Evolutionary conservation across 1,139 yeast genomes (phyloP).

Genomic region (Geotrichum citri-aurantii): DNA sequence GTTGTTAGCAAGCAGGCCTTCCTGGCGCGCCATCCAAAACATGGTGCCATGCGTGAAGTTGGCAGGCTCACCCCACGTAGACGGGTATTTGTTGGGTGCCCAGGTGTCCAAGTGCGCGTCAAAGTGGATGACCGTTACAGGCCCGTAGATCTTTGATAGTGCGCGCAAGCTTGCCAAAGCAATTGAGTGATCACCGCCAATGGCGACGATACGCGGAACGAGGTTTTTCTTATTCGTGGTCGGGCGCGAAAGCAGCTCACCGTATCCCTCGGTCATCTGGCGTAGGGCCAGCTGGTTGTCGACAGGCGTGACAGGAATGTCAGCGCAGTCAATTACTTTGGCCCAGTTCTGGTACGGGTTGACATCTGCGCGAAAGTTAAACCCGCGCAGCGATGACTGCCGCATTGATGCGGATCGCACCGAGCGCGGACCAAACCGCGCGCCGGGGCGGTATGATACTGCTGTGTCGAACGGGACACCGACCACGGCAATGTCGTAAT

Average conservation of each 20-base stretch:
- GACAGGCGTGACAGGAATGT: constrained; percentile 73
- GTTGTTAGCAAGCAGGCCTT: constrained; percentile 51
- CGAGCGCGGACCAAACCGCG: constrained; percentile 76
- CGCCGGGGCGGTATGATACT: constrained; percentile 66
- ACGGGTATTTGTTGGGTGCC: constrained; percentile 61
- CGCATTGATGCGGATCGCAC: constrained; percentile 69
- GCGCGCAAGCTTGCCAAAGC: constrained; percentile 66
- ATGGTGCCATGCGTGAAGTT: constrained; percentile 74
- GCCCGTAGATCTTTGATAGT: constrained; percentile 53
- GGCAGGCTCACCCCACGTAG: constrained; percentile 51
- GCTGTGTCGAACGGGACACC: constrained; percentile 82
- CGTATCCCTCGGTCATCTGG: constrained; percentile 65
- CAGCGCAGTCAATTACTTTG: constrained; percentile 68
- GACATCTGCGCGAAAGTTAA: constrained; percentile 57
- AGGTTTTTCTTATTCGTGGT: constrained; percentile 22
- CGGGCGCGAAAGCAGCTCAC: constrained; percentile 45
- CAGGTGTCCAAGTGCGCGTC: constrained; percentile 80
- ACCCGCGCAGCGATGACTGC: constrained; percentile 60
- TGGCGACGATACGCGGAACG: constrained; percentile 55
- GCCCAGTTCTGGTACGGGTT: constrained; percentile 71
- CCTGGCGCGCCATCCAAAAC: constrained; percentile 71
- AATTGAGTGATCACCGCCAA: constrained; percentile 78
- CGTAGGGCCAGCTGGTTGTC: constrained; percentile 62
- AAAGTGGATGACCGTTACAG: constrained; percentile 63
- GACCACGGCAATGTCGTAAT: constrained; percentile 60